phyloP scores from a whole-genome alignment of 495 filamentous ascomycete genomes.

The Tetracladium setigerum region DNA sequence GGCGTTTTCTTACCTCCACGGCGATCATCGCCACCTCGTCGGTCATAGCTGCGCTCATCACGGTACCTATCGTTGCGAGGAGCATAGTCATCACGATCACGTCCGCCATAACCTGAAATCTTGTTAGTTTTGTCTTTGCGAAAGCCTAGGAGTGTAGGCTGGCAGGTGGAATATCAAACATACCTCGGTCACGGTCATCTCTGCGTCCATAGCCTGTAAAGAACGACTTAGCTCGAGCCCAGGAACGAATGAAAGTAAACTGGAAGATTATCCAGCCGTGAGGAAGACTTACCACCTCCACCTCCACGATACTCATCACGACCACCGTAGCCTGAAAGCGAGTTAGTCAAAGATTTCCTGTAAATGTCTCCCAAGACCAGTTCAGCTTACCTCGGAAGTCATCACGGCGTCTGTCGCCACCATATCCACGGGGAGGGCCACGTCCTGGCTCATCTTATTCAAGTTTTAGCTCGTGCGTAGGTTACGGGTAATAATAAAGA shows the following conservation, averaged over 20 bases:
- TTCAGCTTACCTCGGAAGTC: no score
- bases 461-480: conserved; percentile 24
- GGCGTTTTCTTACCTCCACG: conserved; percentile 34
- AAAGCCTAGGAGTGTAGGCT: no score
- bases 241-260: no score
- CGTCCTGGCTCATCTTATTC: conserved; percentile 50
- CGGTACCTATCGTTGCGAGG: conserved; percentile 30
- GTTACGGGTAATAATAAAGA: conserved; percentile 7
- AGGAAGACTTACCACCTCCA: conserved; percentile 5
- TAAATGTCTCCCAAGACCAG: no score
- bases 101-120: conserved; percentile 4
- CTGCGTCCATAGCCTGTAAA: conserved; percentile 13
- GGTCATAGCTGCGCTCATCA: conserved; percentile 30
- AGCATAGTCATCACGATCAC: conserved; percentile 19
- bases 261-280: no score
- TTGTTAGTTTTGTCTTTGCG: no score
- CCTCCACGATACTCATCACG: conserved; percentile 31
- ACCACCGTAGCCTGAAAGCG: conserved; percentile 26
- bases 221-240: no score
- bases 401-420: neutral
- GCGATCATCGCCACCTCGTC: conserved; percentile 47
- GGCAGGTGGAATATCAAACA: no score
- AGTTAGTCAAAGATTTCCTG: conserved; percentile 26
- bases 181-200: conserved; percentile 18
- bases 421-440: conserved; percentile 34